Base-by-base conservation (phyloP, 108 stramenopile species). In the Discostella stelligeroides region DNA sequence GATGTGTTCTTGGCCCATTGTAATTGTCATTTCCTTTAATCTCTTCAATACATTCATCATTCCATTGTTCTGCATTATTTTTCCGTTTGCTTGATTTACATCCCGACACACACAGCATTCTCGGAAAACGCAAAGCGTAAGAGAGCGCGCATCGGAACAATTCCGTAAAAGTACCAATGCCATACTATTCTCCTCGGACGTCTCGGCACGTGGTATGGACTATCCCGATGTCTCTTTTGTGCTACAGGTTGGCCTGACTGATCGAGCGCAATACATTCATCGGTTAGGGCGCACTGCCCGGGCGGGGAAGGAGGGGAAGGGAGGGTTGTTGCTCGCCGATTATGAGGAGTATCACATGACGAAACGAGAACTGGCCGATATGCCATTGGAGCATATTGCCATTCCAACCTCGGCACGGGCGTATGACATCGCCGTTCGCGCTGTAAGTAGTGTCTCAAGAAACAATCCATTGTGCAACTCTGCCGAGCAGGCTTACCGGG, bases 251-350 rank as follows among this genome's bases (percentile, higher is more conserved):
- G 90, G 93, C 23, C 54, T 91, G 4, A 82, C 89, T 1, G 84
- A 85, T 58, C 58, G 79, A 45, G 89, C 85, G 29, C 93, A 95
- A 82, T 97, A 97, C 85, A 90, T 96, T 47, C 96, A 97, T 75
- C 82, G 97, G 4, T 80, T 97, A 0, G 97, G 97, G 11, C 84
- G 97, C 30, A 97, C 97, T n/a, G 97, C 91, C 4, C 79, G 97
- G 7, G 94, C 95, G 0, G 95, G 95, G 15, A 64, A 80, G 23
- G 54, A 57, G 10, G 92, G 92, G 8, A 70, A 68, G 28, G 88
- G 87, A 1, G 64, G 76, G 0, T 58, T 91, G 17, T 47, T 94
- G 38, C 39, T 89, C 8, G 62, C 83, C 6, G 59, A 70, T 37
- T 86, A 80, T 61, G 88, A 88, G 79, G 61, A 69, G 42, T 11